Conservation (phyloP, 1,139 yeast genomes). For the Geotrichum klebahnii region DNA sequence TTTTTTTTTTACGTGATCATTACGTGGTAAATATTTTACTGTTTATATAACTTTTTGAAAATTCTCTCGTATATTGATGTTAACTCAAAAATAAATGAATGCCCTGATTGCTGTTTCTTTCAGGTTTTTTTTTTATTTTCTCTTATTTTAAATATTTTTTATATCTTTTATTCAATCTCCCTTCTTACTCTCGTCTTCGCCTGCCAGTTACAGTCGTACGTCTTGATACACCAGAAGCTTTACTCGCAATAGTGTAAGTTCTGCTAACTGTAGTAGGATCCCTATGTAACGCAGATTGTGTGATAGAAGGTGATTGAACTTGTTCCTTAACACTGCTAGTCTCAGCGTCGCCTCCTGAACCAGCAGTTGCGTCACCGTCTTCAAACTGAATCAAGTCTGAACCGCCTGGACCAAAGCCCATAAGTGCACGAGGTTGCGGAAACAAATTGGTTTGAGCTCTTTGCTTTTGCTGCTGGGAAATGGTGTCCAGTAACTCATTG, state of each 20-base stretch:
- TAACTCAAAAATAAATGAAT: too few relatives aligned
- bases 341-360: not conserved
- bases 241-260: conserved; percentile 6
- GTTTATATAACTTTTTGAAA: too few relatives aligned
- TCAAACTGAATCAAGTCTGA: not conserved
- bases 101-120: too few relatives aligned
- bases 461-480: not conserved
- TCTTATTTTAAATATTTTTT: too few relatives aligned
- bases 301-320: too few relatives aligned
- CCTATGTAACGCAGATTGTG: too few relatives aligned
- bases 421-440: conserved; percentile 13
- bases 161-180: not conserved
- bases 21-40: too few relatives aligned
- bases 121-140: too few relatives aligned
- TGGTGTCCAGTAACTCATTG: not conserved
- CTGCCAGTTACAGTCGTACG: conserved; percentile 10
- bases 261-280: not conserved
- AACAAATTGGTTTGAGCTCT: not conserved
- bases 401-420: conserved; percentile 12
- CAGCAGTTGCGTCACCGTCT: not conserved
- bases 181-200: conserved; percentile 3
- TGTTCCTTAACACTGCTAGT: not conserved
- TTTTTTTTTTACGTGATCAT: too few relatives aligned
- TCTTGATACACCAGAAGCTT: conserved; percentile 15
- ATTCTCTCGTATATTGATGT: too few relatives aligned